Evolutionary conservation across 2,329 filamentous ascomycete genomes (phyloP), one percentile per base, ranked within the genome.

Genomic region (Sordariomycetes sp.): DNA sequence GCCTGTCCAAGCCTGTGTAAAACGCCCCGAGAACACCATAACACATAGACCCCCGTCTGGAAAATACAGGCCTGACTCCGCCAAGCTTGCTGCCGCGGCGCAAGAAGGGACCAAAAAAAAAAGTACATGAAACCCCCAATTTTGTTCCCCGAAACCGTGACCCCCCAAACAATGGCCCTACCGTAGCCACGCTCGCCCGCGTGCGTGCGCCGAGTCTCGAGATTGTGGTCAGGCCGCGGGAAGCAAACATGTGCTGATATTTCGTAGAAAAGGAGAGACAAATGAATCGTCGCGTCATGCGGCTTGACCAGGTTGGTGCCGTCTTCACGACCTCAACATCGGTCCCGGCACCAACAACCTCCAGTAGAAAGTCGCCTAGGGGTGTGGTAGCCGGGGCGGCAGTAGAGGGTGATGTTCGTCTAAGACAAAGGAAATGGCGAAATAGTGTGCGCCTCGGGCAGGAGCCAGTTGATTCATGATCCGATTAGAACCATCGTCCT

Each of bases 211-310:
- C n/a, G 22, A n/a, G 46, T n/a, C 14, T 54, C 12, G 34, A 14
- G 7, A 16, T 10, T 35, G 18, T 54, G 52, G 18, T 54, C 34
- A 54, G 52, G 52, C 28, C 52, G 34, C 52, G 7, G 16, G 2
- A 54, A 54, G 12, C 20, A 24, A 54, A 34, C 2, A 54, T 35
- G 10, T 54, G 52, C 18, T 24, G 52, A 54, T 24, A 52, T 54
- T 54, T 34, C 46, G 20, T 22, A 28, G 50, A 16, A 53, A 22
- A n/a, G 28, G 32, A 53, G 37, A 11, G 35, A 37, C 32, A 53
- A 58, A 50, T 34, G 53, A 46, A 50, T 56, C 54, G 40, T 56
- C 40, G 46, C 28, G 35, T 56, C 54, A 50, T 56, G 54, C 40
- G 24, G 46, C 54, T 34, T 56, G 32, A 48, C 20, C 18, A 50